These are phyloP conservation scores for Carpinus fangiana DNA, from an alignment of 306 rosid species.

Conservation along the genomic window DNA sequence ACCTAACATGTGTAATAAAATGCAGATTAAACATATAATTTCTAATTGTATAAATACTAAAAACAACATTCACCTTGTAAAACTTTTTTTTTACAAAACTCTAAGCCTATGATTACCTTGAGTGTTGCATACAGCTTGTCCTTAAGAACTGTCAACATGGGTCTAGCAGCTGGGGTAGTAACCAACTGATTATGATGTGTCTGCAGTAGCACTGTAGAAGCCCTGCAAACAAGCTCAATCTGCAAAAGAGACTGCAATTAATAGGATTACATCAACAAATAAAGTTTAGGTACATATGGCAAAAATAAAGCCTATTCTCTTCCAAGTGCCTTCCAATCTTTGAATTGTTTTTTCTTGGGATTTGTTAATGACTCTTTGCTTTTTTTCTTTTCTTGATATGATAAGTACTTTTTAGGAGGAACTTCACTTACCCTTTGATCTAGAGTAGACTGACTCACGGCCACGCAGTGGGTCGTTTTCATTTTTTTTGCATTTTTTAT, in stretches of 20 bases:
- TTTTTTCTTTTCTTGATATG: neutral
- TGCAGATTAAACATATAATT: neutral
- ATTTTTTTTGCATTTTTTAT: too few species aligned
- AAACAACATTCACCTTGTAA: neutral
- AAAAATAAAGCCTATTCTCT: neutral
- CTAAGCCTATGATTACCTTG: conserved; percentile 57
- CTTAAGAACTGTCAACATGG: conserved; percentile 59
- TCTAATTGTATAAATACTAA: neutral
- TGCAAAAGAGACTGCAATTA: conserved; percentile 33
- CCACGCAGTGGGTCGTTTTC: too few species aligned
- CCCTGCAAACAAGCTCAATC: conserved; percentile 91
- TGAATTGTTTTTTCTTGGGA: neutral
- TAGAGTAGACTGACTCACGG: too few species aligned
- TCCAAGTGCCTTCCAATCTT: neutral
- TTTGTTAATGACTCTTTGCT: neutral
- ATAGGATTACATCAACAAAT: neutral
- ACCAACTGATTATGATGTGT: conserved; percentile 79
- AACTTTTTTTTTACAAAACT: neutral
- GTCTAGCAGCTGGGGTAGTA: conserved; percentile 73
- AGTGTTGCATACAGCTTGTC: conserved; percentile 66
- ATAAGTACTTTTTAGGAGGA: too few species aligned
- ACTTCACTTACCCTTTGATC: too few species aligned
- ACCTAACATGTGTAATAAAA: neutral
- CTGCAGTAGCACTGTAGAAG: conserved; percentile 66
- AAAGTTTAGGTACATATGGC: neutral